Percentiles rank a stretch among this genome's conserved stretches.
These are phyloP conservation scores for Lasiodiplodia sp. DNA, from an alignment of 2,329 filamentous ascomycete genomes.

Conservation along the genomic window DNA sequence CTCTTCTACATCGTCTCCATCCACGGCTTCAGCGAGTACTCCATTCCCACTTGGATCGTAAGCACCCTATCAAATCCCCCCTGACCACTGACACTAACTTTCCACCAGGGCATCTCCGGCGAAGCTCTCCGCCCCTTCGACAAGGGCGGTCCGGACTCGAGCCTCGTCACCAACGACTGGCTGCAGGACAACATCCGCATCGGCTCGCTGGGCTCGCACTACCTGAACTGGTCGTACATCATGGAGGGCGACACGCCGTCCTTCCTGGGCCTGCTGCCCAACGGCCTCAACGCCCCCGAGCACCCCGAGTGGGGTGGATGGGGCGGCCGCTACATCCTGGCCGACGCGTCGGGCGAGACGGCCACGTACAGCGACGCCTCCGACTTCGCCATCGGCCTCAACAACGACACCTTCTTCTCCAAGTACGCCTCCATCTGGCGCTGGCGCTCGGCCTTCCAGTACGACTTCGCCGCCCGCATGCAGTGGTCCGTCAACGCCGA, in stretches of 20 bases:
- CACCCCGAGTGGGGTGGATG: constrained; percentile 53
- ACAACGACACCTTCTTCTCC: constrained; percentile 42
- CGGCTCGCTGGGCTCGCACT: constrained; percentile 51
- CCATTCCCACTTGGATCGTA: constrained; percentile 55
- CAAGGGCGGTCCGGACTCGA: constrained; percentile 50
- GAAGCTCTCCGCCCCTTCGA: constrained; percentile 50
- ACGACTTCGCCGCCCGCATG: constrained; percentile 54
- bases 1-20: constrained; percentile 59
- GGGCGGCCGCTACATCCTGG: constrained; percentile 50
- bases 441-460: constrained; percentile 51
- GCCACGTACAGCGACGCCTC: constrained; percentile 43
- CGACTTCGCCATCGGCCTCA: constrained; percentile 45
- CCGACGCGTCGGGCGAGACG: constrained; percentile 32
- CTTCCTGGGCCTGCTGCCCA: constrained; percentile 52
- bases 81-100: neutral
- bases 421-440: constrained; percentile 50
- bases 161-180: constrained; percentile 55
- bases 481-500: constrained; percentile 44
- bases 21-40: constrained; percentile 59
- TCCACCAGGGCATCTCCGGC: constrained; percentile 23
- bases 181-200: constrained; percentile 56
- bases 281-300: constrained; percentile 50
- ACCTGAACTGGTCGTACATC: constrained; percentile 55
- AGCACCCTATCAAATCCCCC: neutral
- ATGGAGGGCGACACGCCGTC: constrained; percentile 57